Percentiles rank a stretch among this genome's conserved stretches.
These are phyloP conservation scores for Ilex aquifolium DNA, from an alignment of 257 asterid genomes.

Conservation along the genomic window DNA sequence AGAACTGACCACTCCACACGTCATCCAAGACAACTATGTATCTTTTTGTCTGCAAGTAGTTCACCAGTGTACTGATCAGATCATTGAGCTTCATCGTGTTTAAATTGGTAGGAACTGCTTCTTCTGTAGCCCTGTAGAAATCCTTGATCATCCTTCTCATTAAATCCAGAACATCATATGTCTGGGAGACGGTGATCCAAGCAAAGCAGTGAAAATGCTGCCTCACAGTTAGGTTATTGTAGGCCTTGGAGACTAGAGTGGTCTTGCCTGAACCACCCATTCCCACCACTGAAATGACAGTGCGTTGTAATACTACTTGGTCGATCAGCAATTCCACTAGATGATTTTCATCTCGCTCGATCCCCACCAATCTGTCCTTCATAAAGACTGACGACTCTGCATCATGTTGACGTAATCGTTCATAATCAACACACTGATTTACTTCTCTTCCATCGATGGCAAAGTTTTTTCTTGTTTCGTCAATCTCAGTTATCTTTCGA, in stretches of 20 bases:
- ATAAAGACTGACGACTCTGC: background rate
- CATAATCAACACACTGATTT: background rate
- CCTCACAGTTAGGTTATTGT: background rate
- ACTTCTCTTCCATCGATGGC: too few relatives aligned
- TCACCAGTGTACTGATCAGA: background rate
- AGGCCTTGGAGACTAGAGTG: background rate
- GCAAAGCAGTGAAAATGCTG: background rate
- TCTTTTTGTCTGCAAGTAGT: background rate
- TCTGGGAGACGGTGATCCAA: constrained; percentile 2
- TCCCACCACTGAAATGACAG: too few relatives aligned
- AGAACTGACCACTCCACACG: background rate
- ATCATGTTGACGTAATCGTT: background rate
- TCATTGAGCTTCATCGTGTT: background rate
- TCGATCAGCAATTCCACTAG: background rate
- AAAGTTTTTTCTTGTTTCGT: too few relatives aligned
- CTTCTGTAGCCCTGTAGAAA: background rate
- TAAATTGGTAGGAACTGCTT: background rate
- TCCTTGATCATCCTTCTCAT: background rate
- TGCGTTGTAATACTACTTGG: background rate
- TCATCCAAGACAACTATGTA: background rate
- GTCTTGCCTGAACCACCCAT: too few relatives aligned
- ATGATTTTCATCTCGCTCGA: background rate
- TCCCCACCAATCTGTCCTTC: background rate
- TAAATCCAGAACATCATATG: background rate
- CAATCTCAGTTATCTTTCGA: too few relatives aligned